A percentile compares a stretch with the other conserved stretches of the same genome.
These are phyloP conservation scores for Talaromyces albobiverticillius DNA, from an alignment of 2,329 filamentous ascomycete genomes.

Conservation along the genomic window DNA sequence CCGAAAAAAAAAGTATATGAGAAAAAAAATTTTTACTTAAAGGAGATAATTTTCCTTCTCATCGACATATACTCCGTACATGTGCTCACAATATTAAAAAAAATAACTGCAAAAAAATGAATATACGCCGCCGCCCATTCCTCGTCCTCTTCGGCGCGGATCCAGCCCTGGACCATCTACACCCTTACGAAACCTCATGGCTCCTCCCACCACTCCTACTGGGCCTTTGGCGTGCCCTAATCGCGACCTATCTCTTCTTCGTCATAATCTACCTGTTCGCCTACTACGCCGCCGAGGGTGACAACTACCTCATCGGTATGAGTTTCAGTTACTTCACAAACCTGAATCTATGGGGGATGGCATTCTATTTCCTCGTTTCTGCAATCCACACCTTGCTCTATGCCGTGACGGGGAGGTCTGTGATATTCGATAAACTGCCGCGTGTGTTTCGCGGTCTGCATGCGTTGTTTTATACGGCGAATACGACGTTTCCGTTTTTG, in stretches of 20 bases:
- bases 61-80: no score
- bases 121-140: conserved; percentile 16
- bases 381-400: conserved; percentile 69
- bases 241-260: conserved; percentile 65
- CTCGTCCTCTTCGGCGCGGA: conserved; percentile 33
- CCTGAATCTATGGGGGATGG: conserved; percentile 77
- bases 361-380: conserved; percentile 71
- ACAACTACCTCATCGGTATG: conserved; percentile 47
- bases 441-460: conserved; percentile 64
- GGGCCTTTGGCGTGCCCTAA: conserved; percentile 44
- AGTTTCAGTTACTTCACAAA: conserved; percentile 81
- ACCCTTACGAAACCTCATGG: conserved; percentile 79
- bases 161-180: conserved; percentile 45
- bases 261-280: conserved; percentile 68
- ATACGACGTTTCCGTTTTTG: conserved; percentile 64
- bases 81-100: no score
- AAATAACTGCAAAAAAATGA: no score
- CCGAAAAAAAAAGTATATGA: no score
- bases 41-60: no score
- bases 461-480: conserved; percentile 60
- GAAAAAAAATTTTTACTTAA: no score
- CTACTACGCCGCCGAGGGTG: conserved; percentile 55
- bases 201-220: conserved; percentile 61
- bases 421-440: conserved; percentile 59
- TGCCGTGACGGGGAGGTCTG: conserved; percentile 50